phyloP scores from a whole-genome alignment of 768 basidiomycete species.

The Udeniomyces megalosporus region DNA sequence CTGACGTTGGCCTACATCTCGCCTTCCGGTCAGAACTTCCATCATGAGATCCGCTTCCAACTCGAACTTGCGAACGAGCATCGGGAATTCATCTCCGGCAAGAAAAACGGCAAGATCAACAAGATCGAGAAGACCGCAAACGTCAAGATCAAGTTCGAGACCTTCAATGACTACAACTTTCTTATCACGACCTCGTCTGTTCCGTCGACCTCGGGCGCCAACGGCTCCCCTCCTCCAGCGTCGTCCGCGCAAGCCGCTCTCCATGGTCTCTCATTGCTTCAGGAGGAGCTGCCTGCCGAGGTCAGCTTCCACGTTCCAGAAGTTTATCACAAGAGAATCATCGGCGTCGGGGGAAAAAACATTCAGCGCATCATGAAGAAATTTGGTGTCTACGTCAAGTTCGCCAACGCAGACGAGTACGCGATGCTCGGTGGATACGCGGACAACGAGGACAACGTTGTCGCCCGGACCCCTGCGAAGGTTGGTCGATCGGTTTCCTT shows the following conservation, averaged over 20 bases:
- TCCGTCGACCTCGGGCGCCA: neutral
- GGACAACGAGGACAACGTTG: slow-evolving; percentile 96
- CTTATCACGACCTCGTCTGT: slow-evolving; percentile 17
- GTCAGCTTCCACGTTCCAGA: slow-evolving; percentile 98
- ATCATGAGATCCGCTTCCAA: slow-evolving; percentile 95
- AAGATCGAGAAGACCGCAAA: slow-evolving; percentile 97
- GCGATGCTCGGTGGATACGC: slow-evolving; percentile 84
- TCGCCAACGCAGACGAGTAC: slow-evolving; percentile 94
- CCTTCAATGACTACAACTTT: slow-evolving; percentile 53
- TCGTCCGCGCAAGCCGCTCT: slow-evolving; percentile 66
- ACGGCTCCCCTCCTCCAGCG: neutral
- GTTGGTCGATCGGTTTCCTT: neutral
- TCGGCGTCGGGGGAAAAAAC: slow-evolving; percentile 91
- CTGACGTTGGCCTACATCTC: neutral
- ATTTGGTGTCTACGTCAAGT: slow-evolving; percentile 98
- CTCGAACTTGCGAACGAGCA: slow-evolving; percentile 96
- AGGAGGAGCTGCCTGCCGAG: slow-evolving; percentile 96
- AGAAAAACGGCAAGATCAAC: slow-evolving; percentile 99
- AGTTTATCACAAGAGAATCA: slow-evolving; percentile 95
- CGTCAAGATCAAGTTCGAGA: slow-evolving; percentile 98
- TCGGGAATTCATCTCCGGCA: slow-evolving; percentile 94
- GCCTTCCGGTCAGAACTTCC: slow-evolving; percentile 47
- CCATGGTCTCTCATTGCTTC: slow-evolving; percentile 70
- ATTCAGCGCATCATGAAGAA: slow-evolving; percentile 98
- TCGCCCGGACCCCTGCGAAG: slow-evolving; percentile 54